Conservation (phyloP, 805 yeast genomes). For the Torulaspora delbrueckii region DNA sequence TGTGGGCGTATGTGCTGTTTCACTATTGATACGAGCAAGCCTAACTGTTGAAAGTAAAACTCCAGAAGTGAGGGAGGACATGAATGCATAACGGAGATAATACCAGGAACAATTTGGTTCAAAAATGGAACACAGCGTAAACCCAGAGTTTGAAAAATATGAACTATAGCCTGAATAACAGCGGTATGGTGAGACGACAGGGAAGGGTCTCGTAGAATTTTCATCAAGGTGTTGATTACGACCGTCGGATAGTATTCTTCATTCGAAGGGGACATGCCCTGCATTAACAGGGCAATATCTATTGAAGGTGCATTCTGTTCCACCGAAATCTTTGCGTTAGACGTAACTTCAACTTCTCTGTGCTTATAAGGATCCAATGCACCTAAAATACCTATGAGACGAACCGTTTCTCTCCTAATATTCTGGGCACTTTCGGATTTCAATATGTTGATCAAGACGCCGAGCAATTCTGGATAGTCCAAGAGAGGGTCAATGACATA, state of each 20-base stretch:
- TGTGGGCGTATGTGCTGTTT: constrained; percentile 86
- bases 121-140: constrained; percentile 84
- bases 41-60: constrained; percentile 83
- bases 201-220: constrained; percentile 78
- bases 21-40: constrained; percentile 73
- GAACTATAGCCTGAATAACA: constrained; percentile 90
- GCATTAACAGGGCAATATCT: constrained; percentile 85
- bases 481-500: constrained; percentile 90
- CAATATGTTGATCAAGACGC: constrained; percentile 73
- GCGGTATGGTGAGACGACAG: constrained; percentile 82
- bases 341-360: constrained; percentile 77
- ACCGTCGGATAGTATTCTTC: constrained; percentile 96
- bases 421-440: constrained; percentile 72
- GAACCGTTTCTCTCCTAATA: constrained; percentile 81
- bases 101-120: constrained; percentile 82
- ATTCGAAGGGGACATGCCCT: constrained; percentile 86
- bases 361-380: constrained; percentile 96
- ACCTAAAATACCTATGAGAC: constrained; percentile 87
- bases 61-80: constrained; percentile 77
- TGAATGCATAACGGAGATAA: constrained; percentile 74
- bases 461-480: constrained; percentile 85
- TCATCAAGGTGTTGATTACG: constrained; percentile 79
- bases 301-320: constrained; percentile 87
- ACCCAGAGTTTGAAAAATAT: constrained; percentile 85
- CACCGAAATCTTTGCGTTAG: constrained; percentile 44